These are phyloP conservation scores for Venturia effusa DNA, from an alignment of 2,329 filamentous ascomycete genomes.

Conservation along the genomic window DNA sequence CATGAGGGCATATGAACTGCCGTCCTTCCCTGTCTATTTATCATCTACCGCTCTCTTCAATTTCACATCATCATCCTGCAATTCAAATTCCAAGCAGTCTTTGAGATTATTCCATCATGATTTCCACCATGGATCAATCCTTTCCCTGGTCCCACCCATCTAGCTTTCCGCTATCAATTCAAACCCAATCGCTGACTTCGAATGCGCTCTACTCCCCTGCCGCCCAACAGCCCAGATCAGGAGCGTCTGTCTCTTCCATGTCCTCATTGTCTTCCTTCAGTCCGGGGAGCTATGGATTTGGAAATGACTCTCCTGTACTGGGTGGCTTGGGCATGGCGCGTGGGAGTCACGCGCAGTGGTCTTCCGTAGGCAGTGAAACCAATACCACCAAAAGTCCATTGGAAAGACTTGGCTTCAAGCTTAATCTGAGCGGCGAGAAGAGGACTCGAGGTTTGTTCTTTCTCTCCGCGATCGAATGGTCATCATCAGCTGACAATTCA, in stretches of 20 bases:
- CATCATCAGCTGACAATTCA: constrained; percentile 7
- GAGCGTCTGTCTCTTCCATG: constrained; percentile 2
- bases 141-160: not conserved
- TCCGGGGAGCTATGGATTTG: not conserved
- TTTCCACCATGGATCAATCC: constrained; percentile 7
- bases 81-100: not conserved
- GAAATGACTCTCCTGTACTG: constrained; percentile 1
- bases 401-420: constrained; percentile 13
- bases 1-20: constrained; percentile 1
- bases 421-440: constrained; percentile 11
- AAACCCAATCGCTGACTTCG: constrained; percentile 7
- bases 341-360: constrained; percentile 4
- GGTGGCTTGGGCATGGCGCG: not conserved
- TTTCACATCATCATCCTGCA: constrained; percentile 5
- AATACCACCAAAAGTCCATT: constrained; percentile 8
- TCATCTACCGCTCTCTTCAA: not conserved
- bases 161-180: constrained; percentile 1
- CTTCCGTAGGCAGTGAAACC: constrained; percentile 4
- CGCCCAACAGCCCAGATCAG: not conserved
- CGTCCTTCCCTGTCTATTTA: not conserved
- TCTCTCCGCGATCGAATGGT: no score
- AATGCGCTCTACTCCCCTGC: constrained; percentile 3
- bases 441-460: constrained; percentile 13
- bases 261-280: constrained; percentile 2
- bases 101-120: constrained; percentile 5